Base-by-base conservation (phyloP, 768 basidiomycete species). In the Lentinula lateritia region DNA sequence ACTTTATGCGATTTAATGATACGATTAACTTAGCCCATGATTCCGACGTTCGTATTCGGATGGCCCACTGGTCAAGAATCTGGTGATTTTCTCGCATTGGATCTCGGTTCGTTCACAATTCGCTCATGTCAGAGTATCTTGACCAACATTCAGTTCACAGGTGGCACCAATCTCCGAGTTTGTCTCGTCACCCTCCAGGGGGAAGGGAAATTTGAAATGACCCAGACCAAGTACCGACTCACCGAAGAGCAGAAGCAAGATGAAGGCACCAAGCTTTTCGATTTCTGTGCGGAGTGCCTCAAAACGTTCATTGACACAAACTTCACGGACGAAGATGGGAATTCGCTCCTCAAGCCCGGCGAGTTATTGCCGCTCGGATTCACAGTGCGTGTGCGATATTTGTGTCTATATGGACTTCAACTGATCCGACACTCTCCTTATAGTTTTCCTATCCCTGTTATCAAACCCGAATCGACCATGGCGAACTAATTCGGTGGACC, bases 211-310 rank as follows among this genome's bases (percentile, higher is more conserved):
- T 99, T 98, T 72, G 95, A 98, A 75, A 90, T 99, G 66, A 94
- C 95, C 0, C 96, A 98, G 72, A 90, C 95, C 39, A 99, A 99
- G 74, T 98, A 98, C 75, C 90, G 95, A 55, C 84, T 99, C 50
- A 87, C 92, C 0, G 97, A 99, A 70, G 97, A 98, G 69, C 97
- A 98, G 73, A 99, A 99, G 74, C 94, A 97, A 62, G 93, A 92
- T 6, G 94, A 98, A n/a, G 97, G 95, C 6, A 89, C 93, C 71
- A 89, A 88, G 62, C 76, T 99, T 56, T 98, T 99, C 66, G 97
- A 99, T 75, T 99, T 99, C 69, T 98, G 96, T 71, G 97, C 93
- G 0, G 89, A 96, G 71, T 97, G 91, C 71, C 75, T 98, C 62
- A 90, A 92, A 73, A 87, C 84, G 6, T 99, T 98, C 74, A 81